Evolutionary conservation across 148 eudicot genomes (phyloP), one percentile per base, ranked within the genome.

Genomic region (Simmondsia chinensis): DNA sequence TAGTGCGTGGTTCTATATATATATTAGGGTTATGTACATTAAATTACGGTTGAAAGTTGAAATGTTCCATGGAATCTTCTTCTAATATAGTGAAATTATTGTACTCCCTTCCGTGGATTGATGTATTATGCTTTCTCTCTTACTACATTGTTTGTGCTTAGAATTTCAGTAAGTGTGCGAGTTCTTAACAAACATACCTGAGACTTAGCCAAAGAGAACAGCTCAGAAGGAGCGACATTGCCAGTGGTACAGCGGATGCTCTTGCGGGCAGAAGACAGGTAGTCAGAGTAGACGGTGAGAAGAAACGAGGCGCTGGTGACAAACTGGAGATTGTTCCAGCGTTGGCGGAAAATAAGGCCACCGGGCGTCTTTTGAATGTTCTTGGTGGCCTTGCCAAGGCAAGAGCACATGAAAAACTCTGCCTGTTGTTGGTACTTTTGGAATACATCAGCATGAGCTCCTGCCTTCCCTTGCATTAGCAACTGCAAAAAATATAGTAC

Each of bases 241-340:
- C 48, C 71, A 13, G 21, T 57, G 1, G 76, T 71, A 37, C 72
- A 71, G 14, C 41, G 46, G 33, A 66, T 23, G 4, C 20, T 39
- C 2, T 64, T 53, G 27, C 56, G 65, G 6, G 57, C 57, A 32
- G 56, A 31, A 11, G 50, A 37, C 14, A 71, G 72, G 31, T 71
- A 71, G 5, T 66, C 39, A 2, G 76, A 71, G 61, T 71, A 65
- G 35, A 61, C 46, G 7, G 68, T 64, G 0, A 56, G 30, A 32
- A 71, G 68, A 61, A 65, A 71, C 1, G 68, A 60, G 11, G 76
- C 63, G 14, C 72, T 61, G 21, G 72, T 56, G 5, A 61, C 68
- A 23, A 65, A 71, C 35, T 71, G 97, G 70, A 91, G 2, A 62
- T 85, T 91, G 72, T 85, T 91, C 95, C 94, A 85, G 43, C 74